Base-by-base conservation (phyloP, 306 rosid genomes). In the Gastrolobium bilobum region DNA sequence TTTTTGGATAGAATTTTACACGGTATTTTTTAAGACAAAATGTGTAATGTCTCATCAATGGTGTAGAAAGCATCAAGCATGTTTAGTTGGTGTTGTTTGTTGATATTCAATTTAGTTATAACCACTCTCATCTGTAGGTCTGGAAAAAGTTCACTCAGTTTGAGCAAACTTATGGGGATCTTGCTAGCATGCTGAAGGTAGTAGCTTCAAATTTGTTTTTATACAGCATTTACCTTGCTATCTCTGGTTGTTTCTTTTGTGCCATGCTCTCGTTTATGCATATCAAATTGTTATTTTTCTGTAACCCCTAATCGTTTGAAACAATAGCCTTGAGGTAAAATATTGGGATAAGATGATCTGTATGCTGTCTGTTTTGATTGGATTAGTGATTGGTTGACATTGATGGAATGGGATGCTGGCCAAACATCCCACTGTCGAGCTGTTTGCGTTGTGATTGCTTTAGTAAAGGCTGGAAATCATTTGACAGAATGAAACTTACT, bases 151-250 rank as follows among this genome's bases (percentile, higher is more conserved):
- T 95, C 77, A 56, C 83, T 79, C 90, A 82, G 62, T 92, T 95
- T 82, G 99, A 95, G 90, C 92, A 88, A 86, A 92, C 96, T 72
- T 95, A 91, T 56, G 99, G 99, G 67, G 99, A 95, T 86, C 88
- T 95, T 87, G 88, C 91, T 29, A 90, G 98, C 87, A 90, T 95
- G 97, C 85, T 90, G 85, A 95, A 95, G 98, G 99, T 92, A 78
- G 59, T 33, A 39, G 7, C 43, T 20, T 39, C 10, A 39, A 29
- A 48, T 80, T 48, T 78, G 10, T 67, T 67, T 59, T n/a, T 29
- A 76, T 78, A 31, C 47, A 42, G 56, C 35, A 74, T 52, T 52
- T 54, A 33, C 38, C 64, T 61, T 65, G 71, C 14, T n/a, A 64
- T 33, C 50, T 34, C 5, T 42, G 29, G 43, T 35, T 35, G 38